Evolutionary conservation across 1,284 basidiomycete genomes (phyloP), one percentile per base, ranked within the genome.

Genomic region (Rhodotorula sp.): DNA sequence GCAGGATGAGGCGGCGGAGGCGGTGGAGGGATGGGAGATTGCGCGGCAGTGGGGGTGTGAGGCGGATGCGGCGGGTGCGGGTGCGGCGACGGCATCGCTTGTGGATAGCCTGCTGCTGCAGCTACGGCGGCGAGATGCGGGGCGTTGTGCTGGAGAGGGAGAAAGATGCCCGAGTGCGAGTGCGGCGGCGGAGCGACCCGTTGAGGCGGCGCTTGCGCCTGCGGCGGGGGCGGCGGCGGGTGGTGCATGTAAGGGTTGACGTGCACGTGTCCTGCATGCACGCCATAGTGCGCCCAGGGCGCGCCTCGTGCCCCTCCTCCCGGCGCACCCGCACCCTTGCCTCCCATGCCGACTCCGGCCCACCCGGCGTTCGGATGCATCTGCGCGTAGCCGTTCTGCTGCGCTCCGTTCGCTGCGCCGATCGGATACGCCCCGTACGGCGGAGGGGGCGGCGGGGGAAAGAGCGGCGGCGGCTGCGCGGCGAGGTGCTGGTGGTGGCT

Each of bases 91-190:
- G 50, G 54, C 23, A 12, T 48, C 17, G 56, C 48, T 48, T 4
- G 45, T 12, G 55, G 48, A 25, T 58, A 65, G 1, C 64, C 64
- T 1, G 64, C 66, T 17, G 46, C 59, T 7, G 50, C 54, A 9
- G 59, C 48, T 19, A 57, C 27, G 8, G 49, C 23, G 13, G 62
- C 42, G 44, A 57, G 61, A 41, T 68, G 67, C 10, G 73, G 73
- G 10, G 64, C 70, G 66, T 68, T 68, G 60, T 57, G 52, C 16
- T 44, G 14, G 1, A 74, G 52, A 8, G 73, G 73, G 52, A 74
- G 57, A 42, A 67, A 54, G 62, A 74, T 67, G 45, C 73, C 73
- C 34, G 34, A 34, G 34, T 34, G 34, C 34, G 34, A 34, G 53
- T 63, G 52, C n/a, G 55, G 48, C 7, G 60, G 49, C 5, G 60